Evolutionary conservation across 2,329 filamentous ascomycete species (phyloP).

Genomic region (Orbilia oligospora): DNA sequence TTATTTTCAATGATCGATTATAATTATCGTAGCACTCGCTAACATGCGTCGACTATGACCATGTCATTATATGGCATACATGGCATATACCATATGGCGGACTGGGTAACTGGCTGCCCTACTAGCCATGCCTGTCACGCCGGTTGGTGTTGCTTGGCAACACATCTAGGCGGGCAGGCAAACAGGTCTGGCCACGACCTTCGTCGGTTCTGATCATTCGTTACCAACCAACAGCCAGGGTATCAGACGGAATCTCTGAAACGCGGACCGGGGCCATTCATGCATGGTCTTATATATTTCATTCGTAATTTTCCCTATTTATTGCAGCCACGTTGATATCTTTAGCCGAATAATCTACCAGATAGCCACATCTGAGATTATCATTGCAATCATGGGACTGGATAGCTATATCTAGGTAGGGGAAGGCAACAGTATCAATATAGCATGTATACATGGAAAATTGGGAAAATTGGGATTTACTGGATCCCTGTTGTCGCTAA

Average conservation of each 20-base stretch:
- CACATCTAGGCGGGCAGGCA: constrained; percentile 4
- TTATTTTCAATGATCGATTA: constrained; percentile 18
- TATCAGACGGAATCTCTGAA: constrained; percentile 26
- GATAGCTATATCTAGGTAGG: neutral
- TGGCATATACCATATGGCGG: too few relatives aligned
- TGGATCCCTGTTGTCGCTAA: neutral
- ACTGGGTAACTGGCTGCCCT: neutral
- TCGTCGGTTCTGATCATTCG: neutral
- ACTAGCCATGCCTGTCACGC: neutral
- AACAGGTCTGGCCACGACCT: neutral
- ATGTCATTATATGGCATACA: neutral
- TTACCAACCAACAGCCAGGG: constrained; percentile 13
- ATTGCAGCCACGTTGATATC: constrained; percentile 26
- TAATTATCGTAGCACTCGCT: constrained; percentile 1
- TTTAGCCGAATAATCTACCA: constrained; percentile 6
- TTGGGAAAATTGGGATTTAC: neutral
- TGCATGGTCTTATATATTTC: neutral
- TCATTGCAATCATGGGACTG: neutral
- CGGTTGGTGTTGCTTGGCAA: constrained; percentile 7
- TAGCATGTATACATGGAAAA: too few relatives aligned
- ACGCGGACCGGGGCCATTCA: neutral
- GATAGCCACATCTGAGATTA: neutral
- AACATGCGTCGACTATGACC: neutral
- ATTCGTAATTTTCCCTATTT: constrained; percentile 10
- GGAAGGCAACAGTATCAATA: neutral